phyloP scores from a whole-genome alignment of 1,284 basidiomycete species.

The Leccinum ponderosum region DNA sequence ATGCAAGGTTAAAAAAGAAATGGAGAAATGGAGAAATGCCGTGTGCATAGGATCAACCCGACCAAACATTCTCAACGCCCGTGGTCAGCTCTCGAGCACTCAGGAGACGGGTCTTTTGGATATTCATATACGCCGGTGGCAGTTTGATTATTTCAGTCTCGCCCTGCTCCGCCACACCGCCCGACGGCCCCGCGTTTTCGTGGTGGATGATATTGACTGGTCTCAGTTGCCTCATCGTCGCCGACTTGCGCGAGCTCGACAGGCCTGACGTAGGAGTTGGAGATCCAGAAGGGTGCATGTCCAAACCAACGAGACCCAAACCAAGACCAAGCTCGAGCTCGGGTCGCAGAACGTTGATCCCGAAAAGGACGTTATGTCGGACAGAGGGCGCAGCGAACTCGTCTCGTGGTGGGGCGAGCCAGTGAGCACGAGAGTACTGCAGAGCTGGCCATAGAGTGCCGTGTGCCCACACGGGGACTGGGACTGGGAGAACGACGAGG shows the following conservation, averaged over 20 bases:
- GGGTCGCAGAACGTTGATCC: no score
- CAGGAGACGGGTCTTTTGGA: slow-evolving; percentile 14
- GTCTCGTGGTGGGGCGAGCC: slow-evolving; percentile 11
- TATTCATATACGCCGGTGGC: slow-evolving; percentile 63
- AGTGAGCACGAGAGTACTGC: slow-evolving; percentile 14
- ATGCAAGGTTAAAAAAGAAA: no score
- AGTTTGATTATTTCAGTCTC: slow-evolving; percentile 71
- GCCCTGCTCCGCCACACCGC: slow-evolving; percentile 29
- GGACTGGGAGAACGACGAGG: slow-evolving; percentile 7
- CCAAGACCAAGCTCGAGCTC: no score
- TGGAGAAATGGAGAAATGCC: background rate
- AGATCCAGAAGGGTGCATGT: no score
- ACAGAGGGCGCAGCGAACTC: slow-evolving; percentile 10
- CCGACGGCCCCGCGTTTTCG: slow-evolving; percentile 59
- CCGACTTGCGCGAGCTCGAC: slow-evolving; percentile 46
- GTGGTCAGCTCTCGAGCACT: no score
- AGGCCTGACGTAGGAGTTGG: slow-evolving; percentile 4
- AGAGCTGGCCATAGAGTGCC: slow-evolving; percentile 20
- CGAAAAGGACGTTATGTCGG: slow-evolving; percentile 11
- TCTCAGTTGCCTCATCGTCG: slow-evolving; percentile 47
- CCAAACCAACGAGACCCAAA: no score
- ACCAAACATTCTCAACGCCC: no score
- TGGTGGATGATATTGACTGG: slow-evolving; percentile 80
- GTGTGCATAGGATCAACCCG: background rate
- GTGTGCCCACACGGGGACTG: slow-evolving; percentile 9